Conservation (phyloP, 2,329 filamentous ascomycete species). For the Ophiostoma ips region DNA sequence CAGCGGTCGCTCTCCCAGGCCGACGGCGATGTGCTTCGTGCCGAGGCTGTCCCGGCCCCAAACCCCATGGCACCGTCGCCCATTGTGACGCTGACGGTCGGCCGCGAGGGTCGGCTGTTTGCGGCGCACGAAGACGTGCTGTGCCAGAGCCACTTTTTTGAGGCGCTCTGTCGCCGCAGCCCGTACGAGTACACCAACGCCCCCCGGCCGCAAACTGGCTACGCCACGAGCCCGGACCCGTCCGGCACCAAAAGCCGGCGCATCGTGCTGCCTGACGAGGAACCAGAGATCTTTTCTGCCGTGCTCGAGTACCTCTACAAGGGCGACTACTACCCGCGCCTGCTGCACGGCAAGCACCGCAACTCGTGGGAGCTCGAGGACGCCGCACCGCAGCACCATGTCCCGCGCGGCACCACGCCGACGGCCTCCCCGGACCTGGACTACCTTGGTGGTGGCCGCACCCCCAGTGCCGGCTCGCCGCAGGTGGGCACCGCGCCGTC, state of each 20-base stretch:
- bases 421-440: conserved; percentile 36
- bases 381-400: conserved; percentile 33
- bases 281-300: conserved; percentile 85
- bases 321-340: conserved; percentile 84
- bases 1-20: conserved; percentile 58
- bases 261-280: conserved; percentile 58
- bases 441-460: conserved; percentile 20
- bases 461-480: conserved; percentile 11
- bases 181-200: conserved; percentile 4
- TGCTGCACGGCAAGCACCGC: conserved; percentile 73
- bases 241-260: conserved; percentile 57
- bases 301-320: conserved; percentile 96
- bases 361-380: conserved; percentile 87
- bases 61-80: conserved; percentile 38
- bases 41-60: conserved; percentile 15
- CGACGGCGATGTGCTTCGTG: conserved; percentile 23
- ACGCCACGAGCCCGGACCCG: conserved; percentile 7
- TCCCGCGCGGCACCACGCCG: conserved; percentile 23
- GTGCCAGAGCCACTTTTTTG: conserved; percentile 72
- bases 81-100: conserved; percentile 78
- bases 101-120: conserved; percentile 75
- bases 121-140: conserved; percentile 91
- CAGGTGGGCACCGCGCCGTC: conserved; percentile 16
- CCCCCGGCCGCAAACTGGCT: too few relatives aligned
- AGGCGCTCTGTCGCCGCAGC: conserved; percentile 44